phyloP scores from a whole-genome alignment of 306 rosid species.

The Phaseolus lunatus region DNA sequence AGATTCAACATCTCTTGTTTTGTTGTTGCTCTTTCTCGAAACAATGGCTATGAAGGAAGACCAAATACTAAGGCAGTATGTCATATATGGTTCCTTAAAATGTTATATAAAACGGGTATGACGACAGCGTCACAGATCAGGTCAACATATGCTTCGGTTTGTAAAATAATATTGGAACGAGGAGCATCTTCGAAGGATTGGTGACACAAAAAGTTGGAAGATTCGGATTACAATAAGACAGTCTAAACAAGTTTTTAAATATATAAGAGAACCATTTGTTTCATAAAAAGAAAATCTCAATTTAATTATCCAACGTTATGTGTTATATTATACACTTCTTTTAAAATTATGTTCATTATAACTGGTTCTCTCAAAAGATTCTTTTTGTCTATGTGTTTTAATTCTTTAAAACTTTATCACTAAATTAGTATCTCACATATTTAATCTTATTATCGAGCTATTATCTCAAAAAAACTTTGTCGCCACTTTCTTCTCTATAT shows the following conservation, averaged over 20 bases:
- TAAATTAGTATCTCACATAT: not conserved
- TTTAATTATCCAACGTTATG: not conserved
- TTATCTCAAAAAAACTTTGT: not conserved
- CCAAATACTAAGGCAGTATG: not conserved
- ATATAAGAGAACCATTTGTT: not conserved
- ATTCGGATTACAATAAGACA: constrained; percentile 49
- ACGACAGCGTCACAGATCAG: not conserved
- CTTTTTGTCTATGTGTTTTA: not conserved
- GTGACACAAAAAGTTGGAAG: constrained; percentile 15
- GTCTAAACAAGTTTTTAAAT: not conserved
- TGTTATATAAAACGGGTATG: constrained; percentile 25
- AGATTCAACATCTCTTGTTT: constrained; percentile 53
- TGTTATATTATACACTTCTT: not conserved
- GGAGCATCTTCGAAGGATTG: constrained; percentile 44
- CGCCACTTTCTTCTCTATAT: not conserved
- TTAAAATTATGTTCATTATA: not conserved
- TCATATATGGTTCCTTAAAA: constrained; percentile 25
- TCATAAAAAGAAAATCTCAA: not conserved
- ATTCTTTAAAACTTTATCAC: not conserved
- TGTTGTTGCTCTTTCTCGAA: constrained; percentile 34
- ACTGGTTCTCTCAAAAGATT: not conserved
- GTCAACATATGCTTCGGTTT: constrained; percentile 37
- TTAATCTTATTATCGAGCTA: not conserved
- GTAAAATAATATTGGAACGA: constrained; percentile 25
- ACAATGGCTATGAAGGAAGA: constrained; percentile 40